phyloP scores from a whole-genome alignment of 495 filamentous ascomycete species.

The Acidomyces sp. region DNA sequence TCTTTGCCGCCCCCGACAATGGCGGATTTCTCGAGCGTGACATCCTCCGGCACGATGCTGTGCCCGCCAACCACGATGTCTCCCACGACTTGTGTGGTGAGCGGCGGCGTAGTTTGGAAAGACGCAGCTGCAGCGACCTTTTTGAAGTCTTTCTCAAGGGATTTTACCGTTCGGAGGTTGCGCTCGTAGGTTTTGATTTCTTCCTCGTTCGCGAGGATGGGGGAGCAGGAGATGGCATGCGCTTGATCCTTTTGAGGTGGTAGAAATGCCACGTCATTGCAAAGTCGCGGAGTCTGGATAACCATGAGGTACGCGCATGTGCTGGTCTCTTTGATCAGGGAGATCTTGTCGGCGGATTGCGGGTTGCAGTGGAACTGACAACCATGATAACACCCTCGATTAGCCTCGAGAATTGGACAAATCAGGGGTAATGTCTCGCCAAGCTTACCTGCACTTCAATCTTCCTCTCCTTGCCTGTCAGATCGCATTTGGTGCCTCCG shows the following conservation, averaged over 20 bases:
- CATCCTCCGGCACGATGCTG: slow-evolving; percentile 42
- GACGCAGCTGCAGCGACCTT: not conserved
- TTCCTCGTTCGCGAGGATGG: slow-evolving; percentile 50
- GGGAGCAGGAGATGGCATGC: slow-evolving; percentile 63
- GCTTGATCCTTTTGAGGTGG: slow-evolving; percentile 71
- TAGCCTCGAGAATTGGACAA: too few relatives aligned
- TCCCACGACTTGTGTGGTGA: slow-evolving; percentile 35
- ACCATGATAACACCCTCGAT: slow-evolving; percentile 3
- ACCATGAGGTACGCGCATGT: slow-evolving; percentile 94
- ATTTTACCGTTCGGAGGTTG: slow-evolving; percentile 13
- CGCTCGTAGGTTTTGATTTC: slow-evolving; percentile 38
- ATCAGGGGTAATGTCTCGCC: not conserved
- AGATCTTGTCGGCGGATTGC: slow-evolving; percentile 62
- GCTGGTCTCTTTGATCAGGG: slow-evolving; percentile 86
- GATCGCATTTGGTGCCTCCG: slow-evolving; percentile 80
- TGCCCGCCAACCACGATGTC: slow-evolving; percentile 48
- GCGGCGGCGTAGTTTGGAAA: not conserved
- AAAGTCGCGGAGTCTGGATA: slow-evolving; percentile 83
- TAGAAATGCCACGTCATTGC: slow-evolving; percentile 82
- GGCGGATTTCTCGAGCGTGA: slow-evolving; percentile 42
- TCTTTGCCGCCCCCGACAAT: slow-evolving; percentile 42
- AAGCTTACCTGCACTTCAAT: slow-evolving; percentile 60
- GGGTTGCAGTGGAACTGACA: slow-evolving; percentile 78
- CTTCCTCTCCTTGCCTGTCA: slow-evolving; percentile 70
- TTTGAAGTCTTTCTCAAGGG: slow-evolving; percentile 13